These are phyloP conservation scores for Hemerocallis citrina DNA, from an alignment of 106 monocot genomes.

Conservation along the genomic window DNA sequence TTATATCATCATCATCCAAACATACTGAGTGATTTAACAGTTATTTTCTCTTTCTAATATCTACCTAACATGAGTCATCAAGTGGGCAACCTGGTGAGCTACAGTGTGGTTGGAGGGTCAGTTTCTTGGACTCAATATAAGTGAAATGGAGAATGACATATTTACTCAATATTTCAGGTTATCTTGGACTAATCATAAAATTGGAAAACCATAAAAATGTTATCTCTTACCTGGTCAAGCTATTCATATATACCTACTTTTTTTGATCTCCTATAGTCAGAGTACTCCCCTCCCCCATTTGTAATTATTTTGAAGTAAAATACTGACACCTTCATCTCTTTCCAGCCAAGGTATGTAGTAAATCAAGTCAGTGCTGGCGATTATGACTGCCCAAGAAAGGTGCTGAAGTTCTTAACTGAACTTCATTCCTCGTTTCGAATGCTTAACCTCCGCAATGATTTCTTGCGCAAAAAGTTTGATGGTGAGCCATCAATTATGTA, in stretches of 20 bases:
- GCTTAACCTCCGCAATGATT: slow-evolving; percentile 96
- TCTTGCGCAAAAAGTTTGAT: slow-evolving; percentile 94
- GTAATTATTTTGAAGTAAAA: too few species aligned
- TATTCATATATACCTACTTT: not conserved
- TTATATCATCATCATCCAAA: too few species aligned
- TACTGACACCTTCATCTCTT: slow-evolving; percentile 2
- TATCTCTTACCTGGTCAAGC: not conserved
- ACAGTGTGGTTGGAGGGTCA: not conserved
- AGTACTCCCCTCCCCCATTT: not conserved
- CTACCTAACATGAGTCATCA: too few species aligned
- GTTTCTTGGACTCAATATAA: not conserved
- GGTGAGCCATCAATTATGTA: slow-evolving; percentile 21
- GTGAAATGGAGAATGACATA: too few species aligned
- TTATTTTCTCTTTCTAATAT: too few species aligned
- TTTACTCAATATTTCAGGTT: too few species aligned
- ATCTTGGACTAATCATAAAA: not conserved
- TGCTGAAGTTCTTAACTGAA: slow-evolving; percentile 78
- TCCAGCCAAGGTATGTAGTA: slow-evolving; percentile 93
- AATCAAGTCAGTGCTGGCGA: slow-evolving; percentile 91
- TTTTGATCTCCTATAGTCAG: not conserved
- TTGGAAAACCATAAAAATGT: not conserved
- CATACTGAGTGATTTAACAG: too few species aligned
- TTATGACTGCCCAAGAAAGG: slow-evolving; percentile 89
- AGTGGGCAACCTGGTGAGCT: too few species aligned
- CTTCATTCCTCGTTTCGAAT: slow-evolving; percentile 89